Evolutionary conservation across 805 yeast genomes (phyloP).

Genomic region (Dipodascus albidus): DNA sequence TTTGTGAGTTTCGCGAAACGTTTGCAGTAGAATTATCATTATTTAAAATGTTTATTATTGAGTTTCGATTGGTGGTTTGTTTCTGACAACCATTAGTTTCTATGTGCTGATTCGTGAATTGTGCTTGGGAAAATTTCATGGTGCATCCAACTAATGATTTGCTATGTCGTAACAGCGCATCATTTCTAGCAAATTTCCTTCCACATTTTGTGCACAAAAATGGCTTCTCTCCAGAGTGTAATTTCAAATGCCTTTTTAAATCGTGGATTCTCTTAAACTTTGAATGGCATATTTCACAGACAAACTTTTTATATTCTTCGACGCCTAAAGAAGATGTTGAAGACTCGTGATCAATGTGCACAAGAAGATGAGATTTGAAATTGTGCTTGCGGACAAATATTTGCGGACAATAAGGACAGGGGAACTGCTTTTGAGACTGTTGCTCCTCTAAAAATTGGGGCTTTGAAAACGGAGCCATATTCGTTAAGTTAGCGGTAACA

Average conservation of each 20-base stretch:
- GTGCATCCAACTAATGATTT: constrained; percentile 32
- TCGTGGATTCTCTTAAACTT: constrained; percentile 67
- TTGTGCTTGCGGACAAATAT: constrained; percentile 64
- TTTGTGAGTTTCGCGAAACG: no score
- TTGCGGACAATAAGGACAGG: constrained; percentile 50
- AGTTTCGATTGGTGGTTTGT: no score
- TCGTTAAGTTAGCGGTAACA: no score
- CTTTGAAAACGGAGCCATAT: no score
- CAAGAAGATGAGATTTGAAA: constrained; percentile 58
- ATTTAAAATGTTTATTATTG: no score
- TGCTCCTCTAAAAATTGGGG: no score
- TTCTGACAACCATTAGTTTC: no score
- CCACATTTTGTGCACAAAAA: constrained; percentile 49
- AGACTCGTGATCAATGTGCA: constrained; percentile 37
- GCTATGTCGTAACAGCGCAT: constrained; percentile 60
- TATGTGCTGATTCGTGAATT: neutral
- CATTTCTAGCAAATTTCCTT: constrained; percentile 59
- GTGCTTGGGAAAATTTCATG: neutral
- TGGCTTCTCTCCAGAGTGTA: constrained; percentile 71
- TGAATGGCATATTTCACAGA: constrained; percentile 48
- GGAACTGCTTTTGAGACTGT: neutral
- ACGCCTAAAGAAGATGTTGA: constrained; percentile 24
- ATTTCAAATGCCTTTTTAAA: constrained; percentile 60
- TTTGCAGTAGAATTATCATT: no score
- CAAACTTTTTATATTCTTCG: constrained; percentile 32